These are phyloP conservation scores for Globisporangium iwayamae DNA, from an alignment of 352 stramenopile species.

Conservation along the genomic window DNA sequence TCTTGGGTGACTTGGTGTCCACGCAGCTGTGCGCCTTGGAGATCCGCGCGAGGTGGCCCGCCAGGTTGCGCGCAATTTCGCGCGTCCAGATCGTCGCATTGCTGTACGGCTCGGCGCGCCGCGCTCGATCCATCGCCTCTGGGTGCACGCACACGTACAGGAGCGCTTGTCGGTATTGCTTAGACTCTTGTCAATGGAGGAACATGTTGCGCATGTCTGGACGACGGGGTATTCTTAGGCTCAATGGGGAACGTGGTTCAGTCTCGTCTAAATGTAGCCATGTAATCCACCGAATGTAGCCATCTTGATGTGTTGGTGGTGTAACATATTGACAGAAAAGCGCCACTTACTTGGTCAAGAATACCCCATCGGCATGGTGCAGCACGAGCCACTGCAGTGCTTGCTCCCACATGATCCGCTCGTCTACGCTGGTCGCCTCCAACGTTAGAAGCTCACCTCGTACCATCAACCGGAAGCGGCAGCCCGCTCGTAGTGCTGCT, in stretches of 20 bases:
- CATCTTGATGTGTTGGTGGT: neutral
- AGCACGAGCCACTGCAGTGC: slow-evolving; percentile 38
- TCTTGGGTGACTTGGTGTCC: slow-evolving; percentile 64
- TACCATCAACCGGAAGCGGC: slow-evolving; percentile 34
- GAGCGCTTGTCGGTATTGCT: neutral
- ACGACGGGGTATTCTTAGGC: slow-evolving; percentile 6
- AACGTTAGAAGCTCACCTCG: slow-evolving; percentile 33
- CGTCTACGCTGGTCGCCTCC: slow-evolving; percentile 25
- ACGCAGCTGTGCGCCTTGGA: slow-evolving; percentile 72
- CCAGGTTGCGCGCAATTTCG: slow-evolving; percentile 67
- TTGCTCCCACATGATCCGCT: slow-evolving; percentile 36
- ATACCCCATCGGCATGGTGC: slow-evolving; percentile 6
- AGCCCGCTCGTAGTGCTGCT: neutral
- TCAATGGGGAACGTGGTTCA: neutral
- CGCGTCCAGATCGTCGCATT: slow-evolving; percentile 75
- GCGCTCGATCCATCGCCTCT: slow-evolving; percentile 53
- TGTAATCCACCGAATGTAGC: neutral
- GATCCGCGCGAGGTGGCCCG: slow-evolving; percentile 59
- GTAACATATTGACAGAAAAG: neutral
- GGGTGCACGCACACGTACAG: too few relatives aligned
- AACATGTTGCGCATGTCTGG: too few relatives aligned
- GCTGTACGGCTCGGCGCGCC: slow-evolving; percentile 72
- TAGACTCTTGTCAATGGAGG: neutral
- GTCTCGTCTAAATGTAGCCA: neutral
- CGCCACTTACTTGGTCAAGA: neutral